Base-by-base conservation (phyloP, 805 yeast species). In the Clavispora fructus region DNA sequence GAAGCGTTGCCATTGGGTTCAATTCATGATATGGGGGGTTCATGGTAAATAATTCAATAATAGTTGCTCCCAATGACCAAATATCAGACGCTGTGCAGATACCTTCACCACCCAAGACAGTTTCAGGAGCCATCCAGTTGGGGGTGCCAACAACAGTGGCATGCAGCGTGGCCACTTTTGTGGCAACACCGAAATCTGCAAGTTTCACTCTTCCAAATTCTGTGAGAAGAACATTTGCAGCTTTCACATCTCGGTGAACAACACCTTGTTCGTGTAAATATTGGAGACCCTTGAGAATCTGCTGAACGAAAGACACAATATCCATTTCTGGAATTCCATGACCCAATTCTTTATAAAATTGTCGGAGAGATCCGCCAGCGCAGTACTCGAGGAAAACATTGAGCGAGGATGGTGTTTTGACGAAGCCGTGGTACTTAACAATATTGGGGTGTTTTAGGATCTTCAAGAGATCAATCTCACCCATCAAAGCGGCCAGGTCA, bases 91-190 rank as follows among this genome's bases (percentile, higher is more conserved):
- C 85, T 0, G 92, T 80, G 9, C 95, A 83, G 1, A 92, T 85
- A 3, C 95, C 95, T 57, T 85, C 87, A 55, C 76, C 76, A 1
- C 89, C 82, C 37, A 83, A 73, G 4, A 94, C 86, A 2, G 95
- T 82, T 60, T 94, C 99, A 0, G 99, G 99, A 0, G 99, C 97
- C 97, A 94, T 91, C 98, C 98, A 94, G 61, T 92, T 87, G 0
- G 97, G 95, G 0, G 98, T 89, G 1, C 99, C 99, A 13, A 76
- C 79, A 8, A 79, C 81, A 2, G 75, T 73, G 42, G 58, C 58
- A 37, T 54, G 58, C 56, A 49, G 56, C 3, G 52, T 45, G 7
- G 54, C 50, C 2, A 74, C 74, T 39, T 71, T 71, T 6, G 97
- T 87, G 1, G 98, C 95, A 7, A 92, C 97, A 1, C 98, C 98